Evolutionary conservation across 1,139 yeast species (phyloP), one percentile per base, ranked within the genome.

Genomic region (Kodamaea plutei): DNA sequence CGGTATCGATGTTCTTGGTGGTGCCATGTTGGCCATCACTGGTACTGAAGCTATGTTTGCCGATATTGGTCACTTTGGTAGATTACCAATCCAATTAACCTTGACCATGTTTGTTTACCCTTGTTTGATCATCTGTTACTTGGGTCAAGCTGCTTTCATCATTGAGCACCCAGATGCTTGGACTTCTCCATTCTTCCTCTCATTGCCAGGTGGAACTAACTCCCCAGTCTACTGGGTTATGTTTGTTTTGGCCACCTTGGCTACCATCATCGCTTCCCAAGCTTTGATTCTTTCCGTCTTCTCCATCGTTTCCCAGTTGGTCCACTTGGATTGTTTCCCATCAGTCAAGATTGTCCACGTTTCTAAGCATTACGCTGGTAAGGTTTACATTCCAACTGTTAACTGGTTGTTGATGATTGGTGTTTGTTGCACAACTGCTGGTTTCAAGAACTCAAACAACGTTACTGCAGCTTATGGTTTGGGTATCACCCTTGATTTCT

Each of bases 21-120:
- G 74, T 4, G 71, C 73, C 2, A 68, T 75, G 70, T 63, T 76
- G 35, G 59, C 78, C 1, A 58, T 76, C 15, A 75, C 83, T 0
- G 83, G 83, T 24, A 61, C 73, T 3, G 83, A 76, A 43, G 80
- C 81, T 4, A 69, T 76, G 76, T 76, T 76, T 54, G 78, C 80
- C 4, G 81, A 76, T 50, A 58, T 76, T 33, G 77, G 80, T 1
- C 78, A 73, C 39, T 73, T 74, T 44, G 75, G 78, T 2, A 56
- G 58, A 23, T 43, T 59, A 6, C 73, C 81, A 1, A 61, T 73
- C 25, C 78, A 73, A 39, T 40, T 74, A 18, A 60, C 79, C 3
- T 47, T 74, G 37, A 39, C 61, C 1, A 45, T 47, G 8, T 58
- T 70, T 39, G 77, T 73, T n/a, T 75, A 73, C 41, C 76, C 79